A percentile compares a stretch with the other conserved stretches of the same genome.
These are phyloP conservation scores for Saprolegnia parasitica DNA, from an alignment of 352 stramenopile species.

Conservation along the genomic window DNA sequence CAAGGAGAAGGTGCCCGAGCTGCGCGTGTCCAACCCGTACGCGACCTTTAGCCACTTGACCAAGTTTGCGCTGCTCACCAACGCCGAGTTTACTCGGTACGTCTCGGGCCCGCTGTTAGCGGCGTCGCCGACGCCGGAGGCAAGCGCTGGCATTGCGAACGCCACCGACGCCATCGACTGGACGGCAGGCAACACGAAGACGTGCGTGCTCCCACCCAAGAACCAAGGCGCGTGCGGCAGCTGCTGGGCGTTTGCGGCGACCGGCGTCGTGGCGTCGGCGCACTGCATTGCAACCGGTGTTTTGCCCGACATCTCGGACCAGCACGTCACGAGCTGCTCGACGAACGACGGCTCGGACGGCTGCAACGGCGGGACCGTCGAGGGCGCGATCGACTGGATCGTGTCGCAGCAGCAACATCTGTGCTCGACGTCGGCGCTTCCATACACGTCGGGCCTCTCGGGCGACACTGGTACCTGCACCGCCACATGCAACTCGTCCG, in stretches of 20 bases:
- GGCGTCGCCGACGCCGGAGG: no score
- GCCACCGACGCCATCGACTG: slow-evolving; percentile 25
- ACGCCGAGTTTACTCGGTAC: slow-evolving; percentile 63
- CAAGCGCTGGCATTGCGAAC: neutral
- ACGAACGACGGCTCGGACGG: slow-evolving; percentile 64
- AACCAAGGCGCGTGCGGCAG: slow-evolving; percentile 94
- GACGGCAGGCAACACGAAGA: slow-evolving; percentile 78
- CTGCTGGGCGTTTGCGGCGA: slow-evolving; percentile 95
- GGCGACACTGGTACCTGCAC: slow-evolving; percentile 37
- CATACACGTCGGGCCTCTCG: slow-evolving; percentile 63
- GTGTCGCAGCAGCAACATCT: slow-evolving; percentile 61
- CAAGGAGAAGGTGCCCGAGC: slow-evolving; percentile 36
- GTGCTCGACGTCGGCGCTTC: slow-evolving; percentile 66
- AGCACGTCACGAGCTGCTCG: slow-evolving; percentile 89
- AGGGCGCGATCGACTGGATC: slow-evolving; percentile 91
- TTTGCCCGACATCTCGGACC: slow-evolving; percentile 81
- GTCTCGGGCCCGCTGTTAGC: slow-evolving; percentile 13
- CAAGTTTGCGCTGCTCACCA: slow-evolving; percentile 77
- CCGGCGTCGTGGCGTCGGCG: slow-evolving; percentile 85
- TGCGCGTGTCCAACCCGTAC: slow-evolving; percentile 68
- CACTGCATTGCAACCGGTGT: slow-evolving; percentile 72
- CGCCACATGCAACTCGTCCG: slow-evolving; percentile 36
- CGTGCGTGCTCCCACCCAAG: slow-evolving; percentile 88
- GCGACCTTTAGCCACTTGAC: slow-evolving; percentile 67
- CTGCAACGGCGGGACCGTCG: slow-evolving; percentile 86